Conservation (phyloP, 208 protist genomes). For the Leishmania arabica region DNA sequence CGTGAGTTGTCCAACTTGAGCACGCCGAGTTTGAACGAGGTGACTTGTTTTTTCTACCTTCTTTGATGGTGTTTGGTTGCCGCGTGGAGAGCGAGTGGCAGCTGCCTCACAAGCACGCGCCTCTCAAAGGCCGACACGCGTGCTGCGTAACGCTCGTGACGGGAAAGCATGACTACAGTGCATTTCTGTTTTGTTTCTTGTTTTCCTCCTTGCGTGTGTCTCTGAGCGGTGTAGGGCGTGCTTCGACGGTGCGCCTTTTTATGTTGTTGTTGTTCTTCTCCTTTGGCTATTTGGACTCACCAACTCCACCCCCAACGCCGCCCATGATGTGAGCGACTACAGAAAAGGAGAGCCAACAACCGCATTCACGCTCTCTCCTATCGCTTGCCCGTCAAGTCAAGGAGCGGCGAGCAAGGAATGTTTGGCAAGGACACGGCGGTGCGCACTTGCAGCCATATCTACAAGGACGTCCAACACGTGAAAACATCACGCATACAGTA, state of each 20-base stretch:
- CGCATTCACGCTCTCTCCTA: background rate
- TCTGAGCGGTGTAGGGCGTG: background rate
- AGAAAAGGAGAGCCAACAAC: background rate
- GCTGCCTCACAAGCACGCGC: background rate
- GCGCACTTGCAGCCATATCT: background rate
- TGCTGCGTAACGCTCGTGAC: background rate
- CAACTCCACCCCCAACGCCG: background rate
- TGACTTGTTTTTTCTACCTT: background rate
- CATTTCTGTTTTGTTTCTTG: background rate
- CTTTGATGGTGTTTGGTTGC: background rate
- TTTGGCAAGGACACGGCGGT: background rate
- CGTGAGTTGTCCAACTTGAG: conserved; percentile 10
- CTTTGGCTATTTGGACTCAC: background rate
- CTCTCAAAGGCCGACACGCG: no score
- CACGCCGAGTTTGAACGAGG: no score
- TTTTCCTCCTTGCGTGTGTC: background rate
- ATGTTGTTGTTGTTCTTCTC: background rate
- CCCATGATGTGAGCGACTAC: background rate
- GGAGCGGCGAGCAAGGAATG: background rate
- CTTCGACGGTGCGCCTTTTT: background rate
- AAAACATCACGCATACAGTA: background rate
- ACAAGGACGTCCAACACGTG: background rate
- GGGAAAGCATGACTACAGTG: background rate
- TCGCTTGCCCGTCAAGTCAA: background rate
- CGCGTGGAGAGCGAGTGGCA: background rate